phyloP scores from a whole-genome alignment of 192 early-diverging fungal genomes.

The Jimgerdemannia flammicorona region DNA sequence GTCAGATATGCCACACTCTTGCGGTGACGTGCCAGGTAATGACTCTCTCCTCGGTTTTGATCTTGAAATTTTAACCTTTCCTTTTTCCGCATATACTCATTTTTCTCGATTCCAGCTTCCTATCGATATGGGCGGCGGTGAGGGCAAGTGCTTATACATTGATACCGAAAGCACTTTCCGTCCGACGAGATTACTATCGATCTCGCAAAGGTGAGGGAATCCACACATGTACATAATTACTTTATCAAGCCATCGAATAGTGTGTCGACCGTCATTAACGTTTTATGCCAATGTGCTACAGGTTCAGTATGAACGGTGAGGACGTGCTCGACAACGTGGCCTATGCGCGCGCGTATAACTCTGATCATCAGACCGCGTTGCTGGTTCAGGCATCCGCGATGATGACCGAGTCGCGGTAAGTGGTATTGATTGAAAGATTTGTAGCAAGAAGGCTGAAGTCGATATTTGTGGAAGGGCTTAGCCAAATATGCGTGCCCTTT shows the following conservation, averaged over 20 bases:
- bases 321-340: slow-evolving; percentile 95
- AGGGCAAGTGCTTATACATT: slow-evolving; percentile 94
- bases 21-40: slow-evolving; percentile 95
- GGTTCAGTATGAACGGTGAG: slow-evolving; percentile 65
- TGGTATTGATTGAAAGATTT: no score
- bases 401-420: slow-evolving; percentile 78
- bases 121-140: slow-evolving; percentile 82
- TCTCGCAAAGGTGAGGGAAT: slow-evolving; percentile 79
- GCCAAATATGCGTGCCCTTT: no score
- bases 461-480: no score
- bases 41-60: no score
- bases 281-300: no score
- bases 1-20: slow-evolving; percentile 92
- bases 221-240: no score
- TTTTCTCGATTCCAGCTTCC: slow-evolving; percentile 53
- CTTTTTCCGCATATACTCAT: background rate
- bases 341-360: slow-evolving; percentile 91
- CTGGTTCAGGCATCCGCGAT: slow-evolving; percentile 83
- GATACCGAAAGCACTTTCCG: slow-evolving; percentile 98
- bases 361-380: slow-evolving; percentile 90
- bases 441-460: no score
- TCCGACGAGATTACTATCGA: slow-evolving; percentile 79
- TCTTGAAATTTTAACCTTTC: no score
- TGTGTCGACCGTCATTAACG: no score
- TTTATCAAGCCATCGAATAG: no score